phyloP scores from a whole-genome alignment of 2,329 filamentous ascomycete species.

The Aaosphaeria pasadenensis region DNA sequence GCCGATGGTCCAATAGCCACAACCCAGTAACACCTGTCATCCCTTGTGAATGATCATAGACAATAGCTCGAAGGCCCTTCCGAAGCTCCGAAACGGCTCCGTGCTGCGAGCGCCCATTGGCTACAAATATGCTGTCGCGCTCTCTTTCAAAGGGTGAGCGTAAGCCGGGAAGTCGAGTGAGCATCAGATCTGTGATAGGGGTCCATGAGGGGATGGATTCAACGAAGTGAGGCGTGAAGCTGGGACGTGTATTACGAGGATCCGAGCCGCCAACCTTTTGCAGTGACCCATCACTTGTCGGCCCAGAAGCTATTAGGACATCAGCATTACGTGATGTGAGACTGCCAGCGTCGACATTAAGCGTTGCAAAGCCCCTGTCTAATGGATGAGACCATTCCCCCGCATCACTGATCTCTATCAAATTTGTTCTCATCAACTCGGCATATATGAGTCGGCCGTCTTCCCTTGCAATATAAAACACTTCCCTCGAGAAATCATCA shows the following conservation, averaged over 20 bases:
- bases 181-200: constrained; percentile 49
- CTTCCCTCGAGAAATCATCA: constrained; percentile 61
- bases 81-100: constrained; percentile 45
- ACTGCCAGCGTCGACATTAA: constrained; percentile 51
- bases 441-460: constrained; percentile 77
- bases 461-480: constrained; percentile 82
- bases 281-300: constrained; percentile 72
- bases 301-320: constrained; percentile 75
- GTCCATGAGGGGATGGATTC: constrained; percentile 63
- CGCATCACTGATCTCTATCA: constrained; percentile 42
- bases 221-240: constrained; percentile 46
- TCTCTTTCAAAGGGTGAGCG: constrained; percentile 16
- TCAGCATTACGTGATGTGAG: constrained; percentile 60
- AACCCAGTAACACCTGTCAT: constrained; percentile 33
- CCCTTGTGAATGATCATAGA: constrained; percentile 24
- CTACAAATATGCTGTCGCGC: constrained; percentile 33
- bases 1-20: constrained; percentile 36
- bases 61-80: constrained; percentile 39
- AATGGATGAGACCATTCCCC: constrained; percentile 68
- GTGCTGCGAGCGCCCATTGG: constrained; percentile 43
- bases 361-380: constrained; percentile 74
- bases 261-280: constrained; percentile 60
- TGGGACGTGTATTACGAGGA: constrained; percentile 47
- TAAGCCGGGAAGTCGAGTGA: constrained; percentile 24
- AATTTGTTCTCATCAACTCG: constrained; percentile 57